A percentile compares a stretch with the other conserved stretches of the same genome.
These are phyloP conservation scores for Aegilops speltoides DNA, from an alignment of 176 grass and related monocot species.

Conservation along the genomic window DNA sequence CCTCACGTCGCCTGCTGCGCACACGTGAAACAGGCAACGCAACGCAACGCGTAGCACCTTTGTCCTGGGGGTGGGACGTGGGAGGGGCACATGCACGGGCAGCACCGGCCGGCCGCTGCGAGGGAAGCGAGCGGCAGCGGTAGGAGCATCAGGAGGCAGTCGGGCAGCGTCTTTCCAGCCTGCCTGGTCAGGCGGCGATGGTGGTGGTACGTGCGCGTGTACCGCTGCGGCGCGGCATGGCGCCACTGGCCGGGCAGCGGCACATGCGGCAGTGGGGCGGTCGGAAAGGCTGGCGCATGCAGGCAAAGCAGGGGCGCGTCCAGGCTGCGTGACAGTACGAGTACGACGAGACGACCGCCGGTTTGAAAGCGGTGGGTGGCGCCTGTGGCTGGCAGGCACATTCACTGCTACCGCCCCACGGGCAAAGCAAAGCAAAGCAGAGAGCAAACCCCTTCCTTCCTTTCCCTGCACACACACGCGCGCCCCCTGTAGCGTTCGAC, in stretches of 20 bases:
- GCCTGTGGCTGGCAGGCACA: conserved; percentile 51
- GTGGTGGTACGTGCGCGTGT: not conserved
- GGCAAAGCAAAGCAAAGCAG: not conserved
- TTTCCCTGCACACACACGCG: conserved; percentile 27
- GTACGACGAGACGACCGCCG: conserved; percentile 8
- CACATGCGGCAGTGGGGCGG: conserved; percentile 46
- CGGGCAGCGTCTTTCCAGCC: conserved; percentile 27
- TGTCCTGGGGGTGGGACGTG: not conserved
- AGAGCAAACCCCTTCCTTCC: not conserved
- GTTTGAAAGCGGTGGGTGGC: conserved; percentile 9
- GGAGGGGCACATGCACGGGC: not conserved
- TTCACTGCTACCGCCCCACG: conserved; percentile 55
- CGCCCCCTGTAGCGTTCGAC: not conserved
- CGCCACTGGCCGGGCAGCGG: not conserved
- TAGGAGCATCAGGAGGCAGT: conserved; percentile 29
- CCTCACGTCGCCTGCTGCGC: not conserved
- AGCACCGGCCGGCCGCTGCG: not conserved
- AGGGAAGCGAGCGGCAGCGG: conserved; percentile 24
- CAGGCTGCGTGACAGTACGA: conserved; percentile 16
- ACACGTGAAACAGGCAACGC: not conserved
- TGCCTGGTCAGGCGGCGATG: not conserved
- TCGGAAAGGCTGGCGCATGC: conserved; percentile 35
- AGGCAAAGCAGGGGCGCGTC: not conserved
- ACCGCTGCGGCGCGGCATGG: not conserved
- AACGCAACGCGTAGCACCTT: not conserved